Base-by-base conservation (phyloP, 306 rosid species). In the Corylus heterophylla region DNA sequence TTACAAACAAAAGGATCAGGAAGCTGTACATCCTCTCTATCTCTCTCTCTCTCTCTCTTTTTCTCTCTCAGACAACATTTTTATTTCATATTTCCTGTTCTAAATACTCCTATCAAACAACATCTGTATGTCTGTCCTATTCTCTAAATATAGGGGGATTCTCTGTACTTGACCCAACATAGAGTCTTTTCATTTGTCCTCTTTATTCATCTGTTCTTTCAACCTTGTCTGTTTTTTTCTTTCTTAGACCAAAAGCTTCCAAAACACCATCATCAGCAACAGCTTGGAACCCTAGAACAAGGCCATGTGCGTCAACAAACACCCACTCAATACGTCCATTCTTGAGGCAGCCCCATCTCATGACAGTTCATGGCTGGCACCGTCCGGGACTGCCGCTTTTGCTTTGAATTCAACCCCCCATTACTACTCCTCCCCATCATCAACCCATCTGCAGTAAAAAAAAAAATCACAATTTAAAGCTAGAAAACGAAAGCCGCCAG, bases 311-410 rank as follows among this genome's bases (percentile, higher is more conserved):
- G 48, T 16, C 22, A 64, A 35, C 35, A 31, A 31, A 31, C 35
- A 31, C 12, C 4, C 44, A 2, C n/a, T 90, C 80, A 94, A 77
- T 94, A 95, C 0, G 97, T 91, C 98, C 98, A 95, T 51, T 95
- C 98, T 55, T 83, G 90, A 59, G 98, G 98, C 68, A 95, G 88
- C 47, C 82, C 79, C 74, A 78, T 82, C 69, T 89, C 97, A 79
- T 61, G 85, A 42, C 74, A 76, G 50, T 74, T 77, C 81, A 59
- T 79, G 59, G 80, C 81, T 50, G 81, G 55, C 80, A 54, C 62
- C 54, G 70, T 63, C 75, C 17, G 76, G 1, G 85, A 20, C 44
- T 76, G 83, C 0, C 77, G 80, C 39, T 86, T 86, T 80, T 88
- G 84, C 48, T 76, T 73, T 69, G 93, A 63, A 71, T 81, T 76